Conservation (phyloP, 1,284 basidiomycete genomes). For the Heterobasidion irregulare region DNA sequence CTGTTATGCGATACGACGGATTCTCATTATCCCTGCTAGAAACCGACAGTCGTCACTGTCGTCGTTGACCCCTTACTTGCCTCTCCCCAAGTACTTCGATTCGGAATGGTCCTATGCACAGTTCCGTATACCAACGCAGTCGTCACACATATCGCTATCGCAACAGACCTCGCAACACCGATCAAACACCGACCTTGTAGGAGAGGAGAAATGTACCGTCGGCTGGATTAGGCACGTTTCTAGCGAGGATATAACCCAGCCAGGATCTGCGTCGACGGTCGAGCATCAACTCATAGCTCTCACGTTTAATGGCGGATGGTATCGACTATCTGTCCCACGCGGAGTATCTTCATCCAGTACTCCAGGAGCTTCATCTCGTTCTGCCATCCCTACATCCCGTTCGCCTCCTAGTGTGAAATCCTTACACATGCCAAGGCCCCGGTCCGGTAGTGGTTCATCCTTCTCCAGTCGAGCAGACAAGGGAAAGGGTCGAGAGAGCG, state of each 20-base stretch:
- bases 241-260: slow-evolving; percentile 20
- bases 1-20: background rate
- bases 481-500: slow-evolving; percentile 52
- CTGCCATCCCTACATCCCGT: slow-evolving; percentile 18
- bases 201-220: slow-evolving; percentile 80
- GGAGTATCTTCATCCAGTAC: slow-evolving; percentile 12
- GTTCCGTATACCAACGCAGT: slow-evolving; percentile 81
- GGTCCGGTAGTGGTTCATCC: slow-evolving; percentile 48
- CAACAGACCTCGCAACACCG: slow-evolving; percentile 42
- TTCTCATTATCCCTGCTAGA: slow-evolving; percentile 26
- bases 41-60: slow-evolving; percentile 79
- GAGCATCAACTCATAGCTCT: slow-evolving; percentile 79
- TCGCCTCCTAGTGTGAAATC: slow-evolving; percentile 34
- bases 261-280: slow-evolving; percentile 15
- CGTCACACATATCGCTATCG: slow-evolving; percentile 71
- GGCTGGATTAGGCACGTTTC: slow-evolving; percentile 60
- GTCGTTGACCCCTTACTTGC: slow-evolving; percentile 66
- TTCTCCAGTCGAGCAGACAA: slow-evolving; percentile 41
- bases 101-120: slow-evolving; percentile 93
- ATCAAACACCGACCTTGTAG: slow-evolving; percentile 54
- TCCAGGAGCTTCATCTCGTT: slow-evolving; percentile 3
- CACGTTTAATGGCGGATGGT: slow-evolving; percentile 91
- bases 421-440: slow-evolving; percentile 28
- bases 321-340: slow-evolving; percentile 65
- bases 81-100: slow-evolving; percentile 87